phyloP scores from a whole-genome alignment of 257 asterid species.

The Penstemon eatonii region DNA sequence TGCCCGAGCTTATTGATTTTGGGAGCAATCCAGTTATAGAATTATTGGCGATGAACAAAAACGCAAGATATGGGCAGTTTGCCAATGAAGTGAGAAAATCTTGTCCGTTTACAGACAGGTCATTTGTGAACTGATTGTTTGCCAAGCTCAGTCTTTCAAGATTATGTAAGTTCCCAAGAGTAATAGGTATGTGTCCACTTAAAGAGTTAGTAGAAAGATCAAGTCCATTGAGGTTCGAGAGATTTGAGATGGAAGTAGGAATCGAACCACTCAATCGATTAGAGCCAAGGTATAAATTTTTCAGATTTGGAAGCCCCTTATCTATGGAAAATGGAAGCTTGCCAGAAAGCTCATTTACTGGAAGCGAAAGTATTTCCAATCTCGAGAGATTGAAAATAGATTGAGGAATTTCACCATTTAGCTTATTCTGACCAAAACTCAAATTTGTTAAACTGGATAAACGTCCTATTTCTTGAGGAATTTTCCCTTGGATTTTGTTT shows the following conservation, averaged over 20 bases:
- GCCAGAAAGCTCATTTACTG: neutral
- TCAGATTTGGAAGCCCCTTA: slow-evolving; percentile 10
- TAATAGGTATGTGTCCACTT: slow-evolving; percentile 21
- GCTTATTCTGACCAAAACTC: neutral
- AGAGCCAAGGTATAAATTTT: neutral
- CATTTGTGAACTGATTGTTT: slow-evolving; percentile 11
- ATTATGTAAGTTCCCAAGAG: slow-evolving; percentile 10
- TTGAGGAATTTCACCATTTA: slow-evolving; percentile 16
- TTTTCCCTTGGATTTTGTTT: slow-evolving; percentile 7
- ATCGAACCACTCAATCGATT: slow-evolving; percentile 14
- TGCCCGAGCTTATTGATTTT: slow-evolving; percentile 1
- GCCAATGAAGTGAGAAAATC: slow-evolving; percentile 18
- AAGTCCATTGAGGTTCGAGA: neutral
- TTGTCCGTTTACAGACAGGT: slow-evolving; percentile 2
- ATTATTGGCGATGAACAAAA: neutral
- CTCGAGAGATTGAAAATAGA: slow-evolving; percentile 27
- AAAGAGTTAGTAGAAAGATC: slow-evolving; percentile 9
- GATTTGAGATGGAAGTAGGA: slow-evolving; percentile 23
- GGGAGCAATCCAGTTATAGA: slow-evolving; percentile 23
- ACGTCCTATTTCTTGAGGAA: slow-evolving; percentile 11
- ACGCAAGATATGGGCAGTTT: slow-evolving; percentile 5
- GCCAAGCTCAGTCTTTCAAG: slow-evolving; percentile 6
- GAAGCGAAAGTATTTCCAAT: neutral
- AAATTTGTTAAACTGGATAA: neutral
- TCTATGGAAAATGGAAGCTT: slow-evolving; percentile 12